These are phyloP conservation scores for Amauroascus niger DNA, from an alignment of 2,329 filamentous ascomycete genomes.

Conservation along the genomic window DNA sequence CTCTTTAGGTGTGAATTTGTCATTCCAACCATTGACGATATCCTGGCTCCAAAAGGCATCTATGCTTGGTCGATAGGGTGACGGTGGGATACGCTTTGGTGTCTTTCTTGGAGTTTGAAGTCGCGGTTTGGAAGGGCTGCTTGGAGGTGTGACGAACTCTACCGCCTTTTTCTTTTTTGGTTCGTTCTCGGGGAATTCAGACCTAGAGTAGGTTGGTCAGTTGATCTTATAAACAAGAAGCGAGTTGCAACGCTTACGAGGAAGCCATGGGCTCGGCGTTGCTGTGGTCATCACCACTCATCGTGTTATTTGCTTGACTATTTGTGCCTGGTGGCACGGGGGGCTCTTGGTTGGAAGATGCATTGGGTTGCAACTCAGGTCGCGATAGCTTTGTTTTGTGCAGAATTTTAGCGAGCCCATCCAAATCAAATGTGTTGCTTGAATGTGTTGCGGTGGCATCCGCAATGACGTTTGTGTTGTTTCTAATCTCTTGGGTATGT, in stretches of 20 bases:
- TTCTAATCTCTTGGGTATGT: slow-evolving; percentile 15
- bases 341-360: background rate
- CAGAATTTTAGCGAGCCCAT: slow-evolving; percentile 1
- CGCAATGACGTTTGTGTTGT: slow-evolving; percentile 19
- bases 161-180: background rate
- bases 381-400: slow-evolving; percentile 3
- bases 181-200: background rate
- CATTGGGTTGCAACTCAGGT: background rate
- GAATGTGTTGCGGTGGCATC: background rate
- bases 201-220: background rate
- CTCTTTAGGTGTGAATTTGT: slow-evolving; percentile 46
- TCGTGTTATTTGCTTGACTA: background rate
- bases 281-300: background rate
- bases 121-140: slow-evolving; percentile 35
- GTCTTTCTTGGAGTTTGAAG: slow-evolving; percentile 43
- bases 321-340: background rate
- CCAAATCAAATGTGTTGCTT: background rate
- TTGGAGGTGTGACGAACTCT: slow-evolving; percentile 32
- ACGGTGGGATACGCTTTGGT: slow-evolving; percentile 37
- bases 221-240: background rate
- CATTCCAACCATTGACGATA: slow-evolving; percentile 46
- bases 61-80: slow-evolving; percentile 42
- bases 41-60: slow-evolving; percentile 48
- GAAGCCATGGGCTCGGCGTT: background rate
- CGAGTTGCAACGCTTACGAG: background rate